Evolutionary conservation across 2,329 filamentous ascomycete genomes (phyloP).

Genomic region (Pseudogymnoascus sp.): DNA sequence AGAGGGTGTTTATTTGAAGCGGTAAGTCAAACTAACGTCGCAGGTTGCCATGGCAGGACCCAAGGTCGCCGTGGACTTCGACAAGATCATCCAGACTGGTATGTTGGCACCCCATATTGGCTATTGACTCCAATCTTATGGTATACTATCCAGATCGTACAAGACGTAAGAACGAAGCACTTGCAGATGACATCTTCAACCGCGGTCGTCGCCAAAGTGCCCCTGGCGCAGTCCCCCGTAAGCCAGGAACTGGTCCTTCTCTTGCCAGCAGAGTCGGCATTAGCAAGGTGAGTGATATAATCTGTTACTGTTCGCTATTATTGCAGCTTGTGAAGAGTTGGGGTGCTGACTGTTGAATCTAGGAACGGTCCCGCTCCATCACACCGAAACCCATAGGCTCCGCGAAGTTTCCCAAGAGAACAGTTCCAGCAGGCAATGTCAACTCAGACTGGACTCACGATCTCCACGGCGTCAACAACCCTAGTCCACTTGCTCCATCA

Average conservation of each 20-base stretch:
- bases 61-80: conserved; percentile 27
- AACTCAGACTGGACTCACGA: conserved; percentile 67
- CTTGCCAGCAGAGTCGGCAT: conserved; percentile 68
- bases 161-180: conserved; percentile 62
- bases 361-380: conserved; percentile 6
- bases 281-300: conserved; percentile 50
- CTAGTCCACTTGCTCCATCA: conserved; percentile 35
- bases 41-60: conserved; percentile 24
- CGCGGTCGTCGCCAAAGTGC: conserved; percentile 51
- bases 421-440: conserved; percentile 45
- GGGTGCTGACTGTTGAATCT: neutral
- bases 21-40: conserved; percentile 10
- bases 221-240: conserved; percentile 39
- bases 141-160: conserved; percentile 40
- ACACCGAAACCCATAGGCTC: neutral
- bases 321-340: conserved; percentile 14
- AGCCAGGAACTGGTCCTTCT: conserved; percentile 42
- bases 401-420: conserved; percentile 27
- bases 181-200: conserved; percentile 67
- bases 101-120: neutral
- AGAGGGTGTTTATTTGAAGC: neutral
- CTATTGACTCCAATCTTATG: neutral
- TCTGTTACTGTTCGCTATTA: neutral
- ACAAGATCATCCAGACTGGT: conserved; percentile 29
- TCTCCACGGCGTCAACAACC: conserved; percentile 46